A percentile compares a stretch with the other conserved stretches of the same genome.
These are phyloP conservation scores for Lyophyllum shimeji DNA, from an alignment of 768 basidiomycete species.

Conservation along the genomic window DNA sequence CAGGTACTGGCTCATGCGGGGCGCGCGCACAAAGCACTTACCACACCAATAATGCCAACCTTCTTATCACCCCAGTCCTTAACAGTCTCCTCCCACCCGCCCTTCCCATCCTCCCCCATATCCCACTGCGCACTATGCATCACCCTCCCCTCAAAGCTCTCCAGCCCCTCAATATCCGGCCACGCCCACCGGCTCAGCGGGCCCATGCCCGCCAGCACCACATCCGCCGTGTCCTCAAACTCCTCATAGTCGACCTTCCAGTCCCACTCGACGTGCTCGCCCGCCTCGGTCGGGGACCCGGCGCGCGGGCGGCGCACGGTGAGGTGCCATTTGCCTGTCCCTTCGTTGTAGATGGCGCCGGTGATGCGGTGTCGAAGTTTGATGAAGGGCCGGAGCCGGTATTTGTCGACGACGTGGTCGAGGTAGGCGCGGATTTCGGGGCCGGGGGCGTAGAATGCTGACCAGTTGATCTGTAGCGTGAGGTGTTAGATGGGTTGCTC, in stretches of 20 bases:
- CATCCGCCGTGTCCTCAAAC: conserved; percentile 54
- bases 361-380: conserved; percentile 55
- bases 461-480: conserved; percentile 52
- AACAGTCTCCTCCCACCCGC: conserved; percentile 44
- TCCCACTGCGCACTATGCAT: conserved; percentile 69
- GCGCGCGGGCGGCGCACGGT: conserved; percentile 37
- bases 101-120: conserved; percentile 29
- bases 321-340: conserved; percentile 55
- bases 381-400: conserved; percentile 52
- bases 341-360: conserved; percentile 49
- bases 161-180: conserved; percentile 63
- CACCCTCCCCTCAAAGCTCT: conserved; percentile 54
- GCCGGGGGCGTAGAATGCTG: conserved; percentile 58
- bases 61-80: conserved; percentile 50
- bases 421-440: conserved; percentile 59
- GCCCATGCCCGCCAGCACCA: conserved; percentile 58
- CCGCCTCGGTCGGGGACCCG: conserved; percentile 13
- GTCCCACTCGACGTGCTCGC: conserved; percentile 16
- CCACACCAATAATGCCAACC: conserved; percentile 62
- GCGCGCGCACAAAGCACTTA: conserved; percentile 25
- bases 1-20: neutral
- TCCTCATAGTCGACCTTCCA: conserved; percentile 34
- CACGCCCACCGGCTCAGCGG: conserved; percentile 58
- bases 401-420: conserved; percentile 53
- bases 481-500: neutral